Base-by-base conservation (phyloP, 1,139 yeast genomes). In the Sugiyamaella paludigena region DNA sequence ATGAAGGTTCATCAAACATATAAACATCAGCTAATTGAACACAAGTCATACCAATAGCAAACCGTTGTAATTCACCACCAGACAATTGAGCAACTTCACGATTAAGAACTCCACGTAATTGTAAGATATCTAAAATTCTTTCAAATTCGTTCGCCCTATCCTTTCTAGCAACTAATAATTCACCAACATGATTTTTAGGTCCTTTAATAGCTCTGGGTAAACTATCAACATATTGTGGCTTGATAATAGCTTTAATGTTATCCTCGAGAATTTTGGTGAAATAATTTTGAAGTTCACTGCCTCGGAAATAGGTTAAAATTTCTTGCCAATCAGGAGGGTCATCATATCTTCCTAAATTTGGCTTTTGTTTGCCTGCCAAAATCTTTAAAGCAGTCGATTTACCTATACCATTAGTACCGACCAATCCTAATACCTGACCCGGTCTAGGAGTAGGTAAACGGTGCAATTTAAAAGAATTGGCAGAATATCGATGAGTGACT, bases 1-100 rank as follows among this genome's bases (percentile, higher is more conserved):
- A 92, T 27, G 98, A 91, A 45, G 98, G 98, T 75, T 92, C 98
- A 74, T 92, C 98, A 70, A 92, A 92, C 98, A 92, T 92, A 73
- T 92, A 92, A 43, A 92, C 98, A 63, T 89, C 87, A 50, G 98
- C 98, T 33, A 76, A 77, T 73, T 92, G 98, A 42, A 91, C 91
- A 76, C 96, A 88, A 15, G 98, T 87, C 88, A 92, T 84, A 62
- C 94, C 98, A 68, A 92, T 84, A 43, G 98, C 98, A 68, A 92
- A 92, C 76, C 98, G 84, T 76, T 92, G 98, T 69, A 92, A 79
- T 73, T 92, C 98, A 70, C 98, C 98, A 82, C 98, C 98, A 44
- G 96, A 87, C 58, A 92, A 79, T 62, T 88, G 86, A 46, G 80
- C 79, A 45, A 92, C 87, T 58, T 92, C 97, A 78, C 98, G 87